Base-by-base conservation (phyloP, 75 land plant species). In the Picea glauca region DNA sequence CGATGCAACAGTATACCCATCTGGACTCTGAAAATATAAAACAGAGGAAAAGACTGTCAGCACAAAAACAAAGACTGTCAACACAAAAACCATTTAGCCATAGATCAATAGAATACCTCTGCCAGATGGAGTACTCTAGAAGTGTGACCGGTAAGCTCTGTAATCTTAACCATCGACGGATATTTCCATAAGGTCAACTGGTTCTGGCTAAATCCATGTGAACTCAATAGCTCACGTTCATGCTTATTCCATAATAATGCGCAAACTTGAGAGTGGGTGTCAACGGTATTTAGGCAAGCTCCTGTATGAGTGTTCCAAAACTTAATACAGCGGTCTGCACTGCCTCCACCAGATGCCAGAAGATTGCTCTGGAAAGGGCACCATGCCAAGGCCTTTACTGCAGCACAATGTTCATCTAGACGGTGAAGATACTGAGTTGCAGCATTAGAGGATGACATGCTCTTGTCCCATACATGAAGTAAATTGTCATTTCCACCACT, bases 1-100 rank as follows among this genome's bases (percentile, higher is more conserved):
- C 72, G 98, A 86, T 62, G 98, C 98, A 32, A 95, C 92, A 17
- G 92, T 95, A 80, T 80, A 91, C 32, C 98, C 98, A 85, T 95
- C 98, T 30, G 98, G 98, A 72, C 74, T 78, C 72, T 56, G 75
- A 79, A 84, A 66, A 59, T 62, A 76, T 60, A 11, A 60, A 65
- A 68, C 5, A 33, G 2, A 79, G 30, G 17, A 21, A 21, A 32
- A 60, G 23, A 5, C 17, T 15, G 1, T 72, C 26, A 60, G 15
- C 26, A 76, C 31, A 21, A 58, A 77, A 35, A n/a, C 31, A 18
- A 58, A 78, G 18, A 17, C 5, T 32, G 17, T 30, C 38, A 40
- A 5, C 17, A 33, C 14, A 31, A 15, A 60, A 26, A 17, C 17
- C 9, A 26, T 40, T 31, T 5, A 33, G 32, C 7, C 18, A 74